Evolutionary conservation across 441 rosid species (phyloP).

Genomic region (Sinapis alba): DNA sequence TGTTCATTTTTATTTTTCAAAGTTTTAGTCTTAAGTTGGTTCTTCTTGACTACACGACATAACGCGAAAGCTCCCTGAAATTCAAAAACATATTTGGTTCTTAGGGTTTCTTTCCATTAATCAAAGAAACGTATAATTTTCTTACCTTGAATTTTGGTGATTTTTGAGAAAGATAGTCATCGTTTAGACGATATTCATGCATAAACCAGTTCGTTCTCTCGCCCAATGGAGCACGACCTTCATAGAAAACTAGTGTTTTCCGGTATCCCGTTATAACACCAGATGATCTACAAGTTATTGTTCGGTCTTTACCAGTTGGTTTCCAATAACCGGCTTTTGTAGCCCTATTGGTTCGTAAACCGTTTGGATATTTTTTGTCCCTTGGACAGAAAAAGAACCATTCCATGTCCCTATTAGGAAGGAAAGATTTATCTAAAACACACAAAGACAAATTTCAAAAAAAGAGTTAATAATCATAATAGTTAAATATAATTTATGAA

Average conservation of each 20-base stretch:
- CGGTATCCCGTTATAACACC: conserved; percentile 56
- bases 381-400: conserved; percentile 88
- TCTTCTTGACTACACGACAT: conserved; percentile 77
- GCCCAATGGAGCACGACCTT: conserved; percentile 85
- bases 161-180: conserved; percentile 49
- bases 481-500: not conserved
- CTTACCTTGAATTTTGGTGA: conserved; percentile 55
- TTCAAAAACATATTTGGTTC: not conserved
- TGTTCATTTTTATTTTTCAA: conserved; percentile 42
- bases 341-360: conserved; percentile 63
- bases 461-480: not conserved
- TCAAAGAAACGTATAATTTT: not conserved
- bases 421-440: conserved; percentile 70
- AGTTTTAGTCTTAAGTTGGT: conserved; percentile 43
- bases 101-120: not conserved
- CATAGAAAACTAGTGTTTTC: conserved; percentile 83
- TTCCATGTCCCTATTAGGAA: conserved; percentile 71
- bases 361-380: conserved; percentile 67
- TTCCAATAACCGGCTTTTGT: conserved; percentile 72
- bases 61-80: conserved; percentile 69
- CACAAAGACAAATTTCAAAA: not conserved
- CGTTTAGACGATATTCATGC: conserved; percentile 87
- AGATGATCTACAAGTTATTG: conserved; percentile 57
- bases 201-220: conserved; percentile 76
- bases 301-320: conserved; percentile 86